Percentiles rank a stretch among this genome's conserved stretches.
Conservation (phyloP, 371 early-diverging fungal genomes). For the Mucor racemosus region DNA sequence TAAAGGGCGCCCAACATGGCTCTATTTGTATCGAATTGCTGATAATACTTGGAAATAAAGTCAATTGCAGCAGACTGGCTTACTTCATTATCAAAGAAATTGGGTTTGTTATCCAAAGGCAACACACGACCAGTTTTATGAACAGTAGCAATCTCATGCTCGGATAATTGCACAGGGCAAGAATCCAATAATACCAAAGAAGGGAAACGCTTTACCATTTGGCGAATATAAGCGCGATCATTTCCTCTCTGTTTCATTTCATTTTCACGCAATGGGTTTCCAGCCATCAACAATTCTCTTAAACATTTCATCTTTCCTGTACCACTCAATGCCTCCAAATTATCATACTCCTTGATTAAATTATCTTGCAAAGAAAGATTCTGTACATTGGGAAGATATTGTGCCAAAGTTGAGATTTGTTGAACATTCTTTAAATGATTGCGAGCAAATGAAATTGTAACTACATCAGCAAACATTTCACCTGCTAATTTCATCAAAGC, state of each 20-base stretch:
- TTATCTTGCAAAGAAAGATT: constrained; percentile 65
- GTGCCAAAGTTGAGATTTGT: constrained; percentile 57
- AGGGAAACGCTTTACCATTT: constrained; percentile 58
- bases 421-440: constrained; percentile 55
- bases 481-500: constrained; percentile 69
- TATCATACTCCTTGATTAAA: constrained; percentile 46
- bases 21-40: constrained; percentile 39
- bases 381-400: constrained; percentile 56
- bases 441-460: constrained; percentile 55
- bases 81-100: constrained; percentile 42
- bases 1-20: constrained; percentile 28
- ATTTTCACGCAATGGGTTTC: constrained; percentile 57
- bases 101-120: constrained; percentile 33
- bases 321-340: constrained; percentile 58
- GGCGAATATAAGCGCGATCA: constrained; percentile 43
- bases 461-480: constrained; percentile 60
- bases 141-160: constrained; percentile 30
- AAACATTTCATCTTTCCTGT: constrained; percentile 52
- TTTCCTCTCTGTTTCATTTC: constrained; percentile 56
- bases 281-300: constrained; percentile 55
- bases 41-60: constrained; percentile 35
- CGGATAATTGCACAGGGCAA: constrained; percentile 31
- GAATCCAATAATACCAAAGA: constrained; percentile 56
- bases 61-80: constrained; percentile 33
- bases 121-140: constrained; percentile 38